Conservation (phyloP, 2,329 filamentous ascomycete genomes). For the Raffaelea deltoideospora region DNA sequence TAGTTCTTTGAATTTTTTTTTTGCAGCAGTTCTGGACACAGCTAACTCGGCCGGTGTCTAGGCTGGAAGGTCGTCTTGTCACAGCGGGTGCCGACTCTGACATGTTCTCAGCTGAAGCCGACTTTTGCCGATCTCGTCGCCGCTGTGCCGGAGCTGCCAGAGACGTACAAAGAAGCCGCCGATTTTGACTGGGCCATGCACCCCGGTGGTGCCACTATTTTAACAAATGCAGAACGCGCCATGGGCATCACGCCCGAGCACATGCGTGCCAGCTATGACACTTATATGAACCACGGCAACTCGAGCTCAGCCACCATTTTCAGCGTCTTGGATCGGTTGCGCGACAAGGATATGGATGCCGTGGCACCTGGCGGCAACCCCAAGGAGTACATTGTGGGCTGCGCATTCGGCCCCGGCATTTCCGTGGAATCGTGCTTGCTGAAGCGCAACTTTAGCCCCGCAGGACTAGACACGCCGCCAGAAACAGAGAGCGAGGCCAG, state of each 20-base stretch:
- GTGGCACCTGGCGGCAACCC: slow-evolving; percentile 31
- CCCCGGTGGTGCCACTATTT: slow-evolving; percentile 51
- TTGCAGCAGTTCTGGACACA: not conserved
- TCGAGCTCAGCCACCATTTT: slow-evolving; percentile 55
- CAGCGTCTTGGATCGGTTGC: slow-evolving; percentile 47
- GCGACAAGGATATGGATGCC: slow-evolving; percentile 44
- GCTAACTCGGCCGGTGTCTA: slow-evolving; percentile 6
- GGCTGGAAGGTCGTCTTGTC: slow-evolving; percentile 55
- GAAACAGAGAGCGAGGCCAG: slow-evolving; percentile 36
- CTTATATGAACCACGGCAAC: slow-evolving; percentile 55
- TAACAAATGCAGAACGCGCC: slow-evolving; percentile 44
- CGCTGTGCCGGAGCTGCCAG: slow-evolving; percentile 26
- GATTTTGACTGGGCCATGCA: slow-evolving; percentile 64
- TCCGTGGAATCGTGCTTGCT: slow-evolving; percentile 54
- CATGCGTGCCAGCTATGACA: slow-evolving; percentile 54
- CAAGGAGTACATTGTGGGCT: slow-evolving; percentile 47
- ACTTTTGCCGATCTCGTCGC: slow-evolving; percentile 39
- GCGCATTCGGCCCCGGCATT: slow-evolving; percentile 57
- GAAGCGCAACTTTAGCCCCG: slow-evolving; percentile 27
- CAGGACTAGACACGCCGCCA: slow-evolving; percentile 34
- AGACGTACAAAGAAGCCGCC: slow-evolving; percentile 25
- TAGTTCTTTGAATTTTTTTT: not conserved
- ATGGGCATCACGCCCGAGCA: slow-evolving; percentile 46
- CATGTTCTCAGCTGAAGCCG: slow-evolving; percentile 32
- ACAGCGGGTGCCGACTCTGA: slow-evolving; percentile 42